Evolutionary conservation across 768 basidiomycete species (phyloP).

Genomic region (Imleria badia): DNA sequence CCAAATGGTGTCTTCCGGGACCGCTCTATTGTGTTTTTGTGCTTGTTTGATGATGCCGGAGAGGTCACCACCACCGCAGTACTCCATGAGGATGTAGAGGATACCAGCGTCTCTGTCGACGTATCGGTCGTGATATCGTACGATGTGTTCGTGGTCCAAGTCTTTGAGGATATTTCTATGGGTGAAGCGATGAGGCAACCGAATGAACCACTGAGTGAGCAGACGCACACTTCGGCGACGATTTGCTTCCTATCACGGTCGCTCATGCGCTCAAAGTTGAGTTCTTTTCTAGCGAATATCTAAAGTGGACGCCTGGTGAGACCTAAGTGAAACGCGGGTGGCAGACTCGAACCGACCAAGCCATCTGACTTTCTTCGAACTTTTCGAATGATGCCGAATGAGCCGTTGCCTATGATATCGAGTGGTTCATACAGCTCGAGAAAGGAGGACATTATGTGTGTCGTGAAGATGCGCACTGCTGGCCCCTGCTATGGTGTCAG

Average conservation of each 20-base stretch:
- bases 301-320: constrained; percentile 27
- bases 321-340: background rate
- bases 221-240: constrained; percentile 91
- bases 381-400: constrained; percentile 97
- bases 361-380: constrained; percentile 85
- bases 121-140: constrained; percentile 89
- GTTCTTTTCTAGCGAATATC: constrained; percentile 90
- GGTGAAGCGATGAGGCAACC: background rate
- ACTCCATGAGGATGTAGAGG: constrained; percentile 98
- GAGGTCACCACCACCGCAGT: constrained; percentile 95
- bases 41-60: constrained; percentile 83
- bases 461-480: background rate
- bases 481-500: background rate
- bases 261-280: constrained; percentile 96
- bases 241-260: constrained; percentile 97
- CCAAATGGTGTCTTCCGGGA: constrained; percentile 95
- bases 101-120: constrained; percentile 90
- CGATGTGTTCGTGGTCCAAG: constrained; percentile 92
- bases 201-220: background rate
- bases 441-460: constrained; percentile 35
- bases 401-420: constrained; percentile 94
- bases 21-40: constrained; percentile 60
- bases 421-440: constrained; percentile 83
- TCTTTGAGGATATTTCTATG: constrained; percentile 94
- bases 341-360: constrained; percentile 49